Evolutionary conservation across 345 rosid genomes (phyloP).

Genomic region (Nephelium lappaceum): DNA sequence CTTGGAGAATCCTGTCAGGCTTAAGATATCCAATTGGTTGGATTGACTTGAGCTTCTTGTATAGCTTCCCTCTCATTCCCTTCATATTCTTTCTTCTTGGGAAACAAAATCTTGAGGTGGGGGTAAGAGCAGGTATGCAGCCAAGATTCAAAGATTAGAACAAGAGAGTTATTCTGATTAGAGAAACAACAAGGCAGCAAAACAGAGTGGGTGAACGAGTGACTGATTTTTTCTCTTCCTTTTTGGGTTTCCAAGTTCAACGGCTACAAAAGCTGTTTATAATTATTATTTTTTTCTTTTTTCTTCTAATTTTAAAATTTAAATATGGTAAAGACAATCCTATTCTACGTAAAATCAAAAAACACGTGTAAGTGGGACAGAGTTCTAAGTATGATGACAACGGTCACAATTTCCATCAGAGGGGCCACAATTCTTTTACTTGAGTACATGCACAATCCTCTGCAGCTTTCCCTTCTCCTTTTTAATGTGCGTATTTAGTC

Average conservation of each 20-base stretch:
- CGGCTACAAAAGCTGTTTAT: slow-evolving; percentile 65
- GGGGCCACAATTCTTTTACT: not conserved
- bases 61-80: slow-evolving; percentile 71
- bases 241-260: slow-evolving; percentile 38
- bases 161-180: not conserved
- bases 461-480: too few relatives aligned
- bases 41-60: slow-evolving; percentile 65
- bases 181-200: slow-evolving; percentile 4
- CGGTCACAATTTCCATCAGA: too few relatives aligned
- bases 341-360: not conserved
- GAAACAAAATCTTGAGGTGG: slow-evolving; percentile 11
- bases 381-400: too few relatives aligned
- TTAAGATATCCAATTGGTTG: slow-evolving; percentile 65
- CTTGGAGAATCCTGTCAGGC: slow-evolving; percentile 65
- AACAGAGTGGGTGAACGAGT: slow-evolving; percentile 8
- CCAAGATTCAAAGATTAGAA: slow-evolving; percentile 8
- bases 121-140: not conserved
- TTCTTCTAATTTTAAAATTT: slow-evolving; percentile 31
- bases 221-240: not conserved
- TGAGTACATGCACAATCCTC: too few relatives aligned
- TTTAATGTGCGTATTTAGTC: too few relatives aligned
- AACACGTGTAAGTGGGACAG: slow-evolving; percentile 9
- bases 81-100: slow-evolving; percentile 45
- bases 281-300: too few relatives aligned
- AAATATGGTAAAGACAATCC: slow-evolving; percentile 16